Conservation (phyloP, 805 yeast genomes). For the Teunomyces atbi region DNA sequence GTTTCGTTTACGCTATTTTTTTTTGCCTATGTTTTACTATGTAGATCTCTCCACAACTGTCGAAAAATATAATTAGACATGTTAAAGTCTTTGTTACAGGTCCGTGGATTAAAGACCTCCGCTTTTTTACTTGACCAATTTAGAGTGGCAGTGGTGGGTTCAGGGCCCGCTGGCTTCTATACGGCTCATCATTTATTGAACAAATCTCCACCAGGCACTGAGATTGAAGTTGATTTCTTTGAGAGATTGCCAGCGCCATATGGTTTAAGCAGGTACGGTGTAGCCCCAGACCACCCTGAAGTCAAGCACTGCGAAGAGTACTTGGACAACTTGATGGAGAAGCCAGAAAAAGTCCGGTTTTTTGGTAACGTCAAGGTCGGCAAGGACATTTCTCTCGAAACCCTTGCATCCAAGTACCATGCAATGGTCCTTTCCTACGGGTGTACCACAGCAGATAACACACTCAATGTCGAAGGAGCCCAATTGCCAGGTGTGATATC, state of each 20-base stretch:
- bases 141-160: conserved; percentile 75
- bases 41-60: background rate
- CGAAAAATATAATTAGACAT: background rate
- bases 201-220: conserved; percentile 28
- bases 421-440: conserved; percentile 84
- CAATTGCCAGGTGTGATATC: conserved; percentile 65
- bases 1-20: background rate
- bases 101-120: background rate
- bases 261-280: conserved; percentile 91
- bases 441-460: conserved; percentile 55
- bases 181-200: conserved; percentile 73
- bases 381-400: conserved; percentile 49
- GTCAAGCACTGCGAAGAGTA: conserved; percentile 82
- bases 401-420: conserved; percentile 59
- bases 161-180: conserved; percentile 97
- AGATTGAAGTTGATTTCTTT: conserved; percentile 63
- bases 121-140: background rate
- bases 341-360: conserved; percentile 39
- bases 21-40: background rate
- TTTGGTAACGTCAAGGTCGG: conserved; percentile 76
- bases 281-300: conserved; percentile 99
- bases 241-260: conserved; percentile 87
- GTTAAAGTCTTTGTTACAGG: background rate
- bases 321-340: conserved; percentile 50
- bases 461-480: conserved; percentile 56